These are phyloP conservation scores for Elsinoe perseae DNA, from an alignment of 2,329 filamentous ascomycete species.

Conservation along the genomic window DNA sequence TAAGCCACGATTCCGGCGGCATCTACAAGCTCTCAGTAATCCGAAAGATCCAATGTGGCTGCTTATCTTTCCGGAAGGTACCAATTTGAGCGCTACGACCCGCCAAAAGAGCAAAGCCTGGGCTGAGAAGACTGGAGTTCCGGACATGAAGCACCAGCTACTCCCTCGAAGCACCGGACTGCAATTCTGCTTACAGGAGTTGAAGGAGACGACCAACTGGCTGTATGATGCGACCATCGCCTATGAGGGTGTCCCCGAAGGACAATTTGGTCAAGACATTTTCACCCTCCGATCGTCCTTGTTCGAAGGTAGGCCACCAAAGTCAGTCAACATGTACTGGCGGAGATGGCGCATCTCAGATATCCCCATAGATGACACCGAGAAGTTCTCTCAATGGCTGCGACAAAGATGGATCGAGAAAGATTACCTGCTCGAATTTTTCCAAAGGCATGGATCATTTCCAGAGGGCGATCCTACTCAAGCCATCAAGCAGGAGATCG, in stretches of 20 bases:
- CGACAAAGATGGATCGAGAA: slow-evolving; percentile 80
- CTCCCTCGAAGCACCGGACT: slow-evolving; percentile 71
- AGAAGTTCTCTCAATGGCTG: slow-evolving; percentile 72
- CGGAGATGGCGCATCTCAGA: slow-evolving; percentile 70
- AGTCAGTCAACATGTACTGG: slow-evolving; percentile 92
- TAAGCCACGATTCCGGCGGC: slow-evolving; percentile 61
- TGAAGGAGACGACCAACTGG: slow-evolving; percentile 64
- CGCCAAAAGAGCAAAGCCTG: slow-evolving; percentile 61
- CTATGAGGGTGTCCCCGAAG: slow-evolving; percentile 83
- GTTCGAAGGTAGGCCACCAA: slow-evolving; percentile 74
- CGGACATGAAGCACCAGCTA: slow-evolving; percentile 61
- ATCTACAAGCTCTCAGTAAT: slow-evolving; percentile 59
- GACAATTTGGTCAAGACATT: slow-evolving; percentile 70
- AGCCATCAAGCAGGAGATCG: slow-evolving; percentile 30
- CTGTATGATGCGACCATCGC: slow-evolving; percentile 87
- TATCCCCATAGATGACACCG: slow-evolving; percentile 65
- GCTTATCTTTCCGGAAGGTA: slow-evolving; percentile 76
- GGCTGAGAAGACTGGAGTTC: slow-evolving; percentile 64
- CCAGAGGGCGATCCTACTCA: slow-evolving; percentile 53
- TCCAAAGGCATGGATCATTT: slow-evolving; percentile 64
- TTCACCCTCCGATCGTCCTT: slow-evolving; percentile 79
- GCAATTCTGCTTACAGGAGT: slow-evolving; percentile 66
- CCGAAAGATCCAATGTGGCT: slow-evolving; percentile 77
- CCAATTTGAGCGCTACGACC: slow-evolving; percentile 67
- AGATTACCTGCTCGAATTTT: slow-evolving; percentile 73